Evolutionary conservation across 1,284 basidiomycete species (phyloP), one percentile per base, ranked within the genome.

Genomic region (Rhodotorula glutinis): DNA sequence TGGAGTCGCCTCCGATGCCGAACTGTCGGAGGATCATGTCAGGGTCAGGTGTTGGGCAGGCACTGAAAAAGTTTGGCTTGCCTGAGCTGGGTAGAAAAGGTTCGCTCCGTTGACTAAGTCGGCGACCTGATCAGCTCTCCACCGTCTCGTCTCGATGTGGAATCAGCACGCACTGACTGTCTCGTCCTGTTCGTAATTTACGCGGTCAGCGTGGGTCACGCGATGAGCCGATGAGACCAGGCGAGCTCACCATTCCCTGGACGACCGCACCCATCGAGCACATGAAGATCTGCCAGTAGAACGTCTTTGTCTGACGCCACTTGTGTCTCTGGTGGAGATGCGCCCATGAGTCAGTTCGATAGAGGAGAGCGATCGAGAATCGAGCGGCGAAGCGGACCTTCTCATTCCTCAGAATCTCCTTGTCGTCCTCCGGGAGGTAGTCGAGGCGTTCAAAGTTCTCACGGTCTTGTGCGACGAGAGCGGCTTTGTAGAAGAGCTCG

Each of bases 201-300:
- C 5, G 33, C 11, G 33, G 33, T 38, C 33, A 38, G 33, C 33
- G 33, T 2, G n/a, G 27, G 49, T 17, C 49, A 9, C 25, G 21
- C 29, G 30, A n/a, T 23, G 52, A 23, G 30, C 9, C 2, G 23
- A n/a, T 23, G n/a, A 54, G 52, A 38, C 10, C 1, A 11, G 52
- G 8, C 38, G 38, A 16, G 25, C 62, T 61, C 41, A 56, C 54
- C 60, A 65, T 64, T n/a, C 73, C 74, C 65, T 70, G 79, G 0
- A 79, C 78, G 19, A 78, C 77, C 0, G 79, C 78, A 7, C 67
- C 76, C 58, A 79, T 72, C 1, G 74, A 75, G 63, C 75, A 76
- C 30, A 76, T 74, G 53, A 78, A 73, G 54, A 79, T 56, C 53
- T 56, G 47, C 33, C 49, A 61, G 62, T 67, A 67, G 14, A 67